phyloP scores from a whole-genome alignment of 805 yeast species.

The Lachancea fermentati region DNA sequence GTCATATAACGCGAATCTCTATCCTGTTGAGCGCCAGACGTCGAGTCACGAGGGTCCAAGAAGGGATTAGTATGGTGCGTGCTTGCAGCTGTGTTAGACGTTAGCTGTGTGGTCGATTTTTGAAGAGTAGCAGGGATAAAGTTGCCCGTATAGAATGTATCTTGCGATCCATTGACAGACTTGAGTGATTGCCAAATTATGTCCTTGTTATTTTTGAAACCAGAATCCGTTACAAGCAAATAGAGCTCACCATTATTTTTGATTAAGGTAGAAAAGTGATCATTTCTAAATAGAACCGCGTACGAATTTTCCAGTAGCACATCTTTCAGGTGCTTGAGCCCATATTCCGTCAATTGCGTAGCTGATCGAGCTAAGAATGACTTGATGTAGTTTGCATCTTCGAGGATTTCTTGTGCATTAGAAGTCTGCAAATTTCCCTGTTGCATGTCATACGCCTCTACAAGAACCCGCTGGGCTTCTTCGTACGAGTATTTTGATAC shows the following conservation, averaged over 20 bases:
- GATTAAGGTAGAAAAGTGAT: constrained; percentile 73
- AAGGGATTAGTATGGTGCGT: constrained; percentile 14
- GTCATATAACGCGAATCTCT: constrained; percentile 11
- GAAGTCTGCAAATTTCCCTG: constrained; percentile 22
- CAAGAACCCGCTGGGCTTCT: constrained; percentile 51
- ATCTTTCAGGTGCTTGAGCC: constrained; percentile 45
- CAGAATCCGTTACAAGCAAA: constrained; percentile 67
- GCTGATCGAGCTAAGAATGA: constrained; percentile 55
- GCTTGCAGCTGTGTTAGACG: constrained; percentile 6
- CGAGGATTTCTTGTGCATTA: constrained; percentile 25
- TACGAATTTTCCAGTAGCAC: constrained; percentile 47
- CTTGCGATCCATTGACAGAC: constrained; percentile 63
- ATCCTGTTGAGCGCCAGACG: constrained; percentile 1
- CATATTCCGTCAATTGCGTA: constrained; percentile 71
- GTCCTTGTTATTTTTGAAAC: constrained; percentile 42
- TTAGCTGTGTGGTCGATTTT: constrained; percentile 9
- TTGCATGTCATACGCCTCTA: constrained; percentile 39
- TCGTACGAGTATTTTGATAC: constrained; percentile 49
- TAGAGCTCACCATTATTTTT: constrained; percentile 50
- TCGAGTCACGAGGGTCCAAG: constrained; percentile 12
- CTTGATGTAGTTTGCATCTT: constrained; percentile 34
- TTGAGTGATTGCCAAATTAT: constrained; percentile 80
- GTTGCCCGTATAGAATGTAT: constrained; percentile 60
- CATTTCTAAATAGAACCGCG: constrained; percentile 78
- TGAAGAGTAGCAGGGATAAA: constrained; percentile 42